Evolutionary conservation across 768 basidiomycete species (phyloP).

Genomic region (Melanogaster broomeanus): DNA sequence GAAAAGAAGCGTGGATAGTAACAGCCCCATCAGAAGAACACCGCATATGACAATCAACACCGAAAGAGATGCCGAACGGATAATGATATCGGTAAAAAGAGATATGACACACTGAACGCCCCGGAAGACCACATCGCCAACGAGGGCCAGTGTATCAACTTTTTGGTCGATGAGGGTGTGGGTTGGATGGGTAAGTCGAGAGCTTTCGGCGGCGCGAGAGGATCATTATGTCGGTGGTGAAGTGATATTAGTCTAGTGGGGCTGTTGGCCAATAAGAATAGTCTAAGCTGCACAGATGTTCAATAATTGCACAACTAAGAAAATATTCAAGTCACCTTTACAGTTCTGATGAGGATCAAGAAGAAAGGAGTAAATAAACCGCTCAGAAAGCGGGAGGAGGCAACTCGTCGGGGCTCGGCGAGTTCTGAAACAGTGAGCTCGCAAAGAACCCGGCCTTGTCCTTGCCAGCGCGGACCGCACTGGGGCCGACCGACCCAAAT

Average conservation of each 20-base stretch:
- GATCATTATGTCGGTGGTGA: slow-evolving; percentile 30
- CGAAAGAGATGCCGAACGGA: slow-evolving; percentile 41
- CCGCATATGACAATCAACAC: slow-evolving; percentile 26
- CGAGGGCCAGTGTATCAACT: slow-evolving; percentile 3
- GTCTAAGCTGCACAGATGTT: slow-evolving; percentile 32
- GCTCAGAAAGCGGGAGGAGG: slow-evolving; percentile 63
- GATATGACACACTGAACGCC: slow-evolving; percentile 26
- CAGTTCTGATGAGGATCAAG: slow-evolving; percentile 31
- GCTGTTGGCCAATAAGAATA: slow-evolving; percentile 39
- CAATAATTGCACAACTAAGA: background rate
- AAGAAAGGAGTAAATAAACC: slow-evolving; percentile 35
- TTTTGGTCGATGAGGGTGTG: slow-evolving; percentile 6
- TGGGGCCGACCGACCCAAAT: slow-evolving; percentile 31
- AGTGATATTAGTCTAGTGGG: slow-evolving; percentile 40
- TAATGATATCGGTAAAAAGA: slow-evolving; percentile 41
- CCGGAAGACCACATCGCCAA: slow-evolving; percentile 18
- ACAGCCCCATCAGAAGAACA: slow-evolving; percentile 34
- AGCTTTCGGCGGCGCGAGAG: slow-evolving; percentile 25
- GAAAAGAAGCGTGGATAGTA: slow-evolving; percentile 26
- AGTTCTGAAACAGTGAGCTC: slow-evolving; percentile 84
- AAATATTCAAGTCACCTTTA: slow-evolving; percentile 37
- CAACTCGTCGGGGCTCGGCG: slow-evolving; percentile 79
- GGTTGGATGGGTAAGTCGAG: slow-evolving; percentile 30
- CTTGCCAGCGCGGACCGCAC: slow-evolving; percentile 24
- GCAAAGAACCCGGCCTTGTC: slow-evolving; percentile 63